These are phyloP conservation scores for Backusella psychrophila DNA, from an alignment of 192 early-diverging fungal genomes.

Conservation along the genomic window DNA sequence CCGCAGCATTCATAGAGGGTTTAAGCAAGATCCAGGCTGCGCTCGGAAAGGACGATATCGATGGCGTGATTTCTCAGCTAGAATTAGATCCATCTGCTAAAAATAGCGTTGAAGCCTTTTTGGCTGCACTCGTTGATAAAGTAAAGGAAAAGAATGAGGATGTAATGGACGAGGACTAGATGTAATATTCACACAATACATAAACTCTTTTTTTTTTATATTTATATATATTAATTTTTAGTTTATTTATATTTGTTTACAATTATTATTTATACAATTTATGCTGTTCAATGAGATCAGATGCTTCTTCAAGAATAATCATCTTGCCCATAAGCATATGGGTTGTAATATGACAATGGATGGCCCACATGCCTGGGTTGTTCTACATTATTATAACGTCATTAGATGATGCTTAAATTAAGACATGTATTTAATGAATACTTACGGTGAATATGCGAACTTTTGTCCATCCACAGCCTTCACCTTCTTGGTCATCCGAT, in stretches of 20 bases:
- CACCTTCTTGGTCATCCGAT: not conserved
- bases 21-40: slow-evolving; percentile 20
- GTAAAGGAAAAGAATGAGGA: slow-evolving; percentile 10
- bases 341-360: slow-evolving; percentile 40
- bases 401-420: not conserved
- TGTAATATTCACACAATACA: not conserved
- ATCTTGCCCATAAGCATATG: slow-evolving; percentile 41
- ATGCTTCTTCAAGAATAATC: slow-evolving; percentile 26
- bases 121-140: not conserved
- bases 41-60: slow-evolving; percentile 11
- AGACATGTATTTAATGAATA: not conserved
- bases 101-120: not conserved
- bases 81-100: slow-evolving; percentile 22
- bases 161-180: not conserved
- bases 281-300: slow-evolving; percentile 9
- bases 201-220: not conserved
- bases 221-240: not conserved
- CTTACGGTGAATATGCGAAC: slow-evolving; percentile 23
- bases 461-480: slow-evolving; percentile 30
- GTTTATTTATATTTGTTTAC: not conserved
- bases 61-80: slow-evolving; percentile 9
- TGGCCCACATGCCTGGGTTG: slow-evolving; percentile 33
- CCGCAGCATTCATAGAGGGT: slow-evolving; percentile 13
- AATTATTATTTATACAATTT: not conserved
- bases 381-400: slow-evolving; percentile 34